Evolutionary conservation across 768 basidiomycete genomes (phyloP).

Genomic region (Lenzites betulinus): DNA sequence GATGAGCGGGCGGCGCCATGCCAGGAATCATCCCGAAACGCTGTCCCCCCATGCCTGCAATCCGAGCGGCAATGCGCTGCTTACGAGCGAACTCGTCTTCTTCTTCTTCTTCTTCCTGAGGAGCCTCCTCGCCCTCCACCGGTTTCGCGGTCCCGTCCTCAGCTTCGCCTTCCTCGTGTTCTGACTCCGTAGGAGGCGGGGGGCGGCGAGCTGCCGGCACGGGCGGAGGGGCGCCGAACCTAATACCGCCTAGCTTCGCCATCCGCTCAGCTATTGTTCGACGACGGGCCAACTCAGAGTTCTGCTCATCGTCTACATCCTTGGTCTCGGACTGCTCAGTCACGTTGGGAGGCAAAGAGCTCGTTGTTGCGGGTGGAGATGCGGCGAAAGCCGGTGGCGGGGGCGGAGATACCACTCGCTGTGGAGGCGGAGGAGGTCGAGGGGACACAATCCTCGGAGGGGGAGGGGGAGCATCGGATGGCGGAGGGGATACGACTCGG

Average conservation of each 20-base stretch:
- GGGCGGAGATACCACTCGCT: slow-evolving; percentile 6
- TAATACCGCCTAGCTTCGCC: slow-evolving; percentile 88
- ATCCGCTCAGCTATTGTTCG: slow-evolving; percentile 90
- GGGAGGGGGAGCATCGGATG: not conserved
- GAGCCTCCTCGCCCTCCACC: slow-evolving; percentile 29
- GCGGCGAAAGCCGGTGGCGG: slow-evolving; percentile 10
- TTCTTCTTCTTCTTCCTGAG: slow-evolving; percentile 41
- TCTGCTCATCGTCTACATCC: slow-evolving; percentile 41
- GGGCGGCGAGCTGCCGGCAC: slow-evolving; percentile 41
- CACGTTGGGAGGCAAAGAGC: not conserved
- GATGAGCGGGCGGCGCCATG: slow-evolving; percentile 25
- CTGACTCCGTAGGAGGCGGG: slow-evolving; percentile 33
- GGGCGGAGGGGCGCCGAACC: slow-evolving; percentile 70
- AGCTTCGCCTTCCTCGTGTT: slow-evolving; percentile 26
- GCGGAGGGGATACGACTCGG: slow-evolving; percentile 2
- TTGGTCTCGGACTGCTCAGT: slow-evolving; percentile 15
- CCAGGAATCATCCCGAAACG: slow-evolving; percentile 56
- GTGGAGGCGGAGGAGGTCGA: slow-evolving; percentile 8
- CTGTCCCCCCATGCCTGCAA: slow-evolving; percentile 59
- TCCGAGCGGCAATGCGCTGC: slow-evolving; percentile 53
- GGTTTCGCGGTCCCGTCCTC: slow-evolving; percentile 24
- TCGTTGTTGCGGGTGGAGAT: slow-evolving; percentile 1
- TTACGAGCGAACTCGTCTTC: slow-evolving; percentile 64
- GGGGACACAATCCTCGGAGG: slow-evolving; percentile 4
- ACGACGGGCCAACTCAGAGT: slow-evolving; percentile 48